Evolutionary conservation across 2,329 filamentous ascomycete genomes (phyloP).

Genomic region (Scytalidium sp.): DNA sequence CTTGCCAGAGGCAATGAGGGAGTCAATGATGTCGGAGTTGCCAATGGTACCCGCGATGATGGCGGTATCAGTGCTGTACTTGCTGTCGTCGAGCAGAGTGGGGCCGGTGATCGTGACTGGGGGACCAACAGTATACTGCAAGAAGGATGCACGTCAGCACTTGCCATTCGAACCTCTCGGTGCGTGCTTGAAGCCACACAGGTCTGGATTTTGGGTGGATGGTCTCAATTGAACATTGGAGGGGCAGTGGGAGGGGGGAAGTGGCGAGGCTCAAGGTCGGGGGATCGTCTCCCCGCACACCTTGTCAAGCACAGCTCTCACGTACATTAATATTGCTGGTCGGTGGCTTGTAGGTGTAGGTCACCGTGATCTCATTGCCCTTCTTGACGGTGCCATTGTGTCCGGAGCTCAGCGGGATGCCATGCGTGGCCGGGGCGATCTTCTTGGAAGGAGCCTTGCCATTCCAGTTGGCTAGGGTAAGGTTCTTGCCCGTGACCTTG

Average conservation of each 20-base stretch:
- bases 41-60: constrained; percentile 70
- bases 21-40: constrained; percentile 59
- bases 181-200: no score
- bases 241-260: no score
- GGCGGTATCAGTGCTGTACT: constrained; percentile 40
- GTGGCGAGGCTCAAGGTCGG: no score
- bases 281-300: no score
- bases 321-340: constrained; percentile 24
- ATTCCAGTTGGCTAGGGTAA: constrained; percentile 38
- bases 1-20: constrained; percentile 50
- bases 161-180: no score
- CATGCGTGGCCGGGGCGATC: neutral
- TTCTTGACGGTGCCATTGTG: constrained; percentile 12
- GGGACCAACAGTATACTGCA: constrained; percentile 40
- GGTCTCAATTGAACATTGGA: no score
- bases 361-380: constrained; percentile 15
- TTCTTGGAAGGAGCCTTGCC: neutral
- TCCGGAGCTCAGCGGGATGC: constrained; percentile 3
- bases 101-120: constrained; percentile 43
- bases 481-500: constrained; percentile 64
- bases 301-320: no score
- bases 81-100: constrained; percentile 23
- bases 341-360: constrained; percentile 22
- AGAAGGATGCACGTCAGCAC: neutral
- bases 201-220: no score